These are phyloP conservation scores for Chlamydomonas eustigma DNA, from an alignment of 139 green algal genomes.

Conservation along the genomic window DNA sequence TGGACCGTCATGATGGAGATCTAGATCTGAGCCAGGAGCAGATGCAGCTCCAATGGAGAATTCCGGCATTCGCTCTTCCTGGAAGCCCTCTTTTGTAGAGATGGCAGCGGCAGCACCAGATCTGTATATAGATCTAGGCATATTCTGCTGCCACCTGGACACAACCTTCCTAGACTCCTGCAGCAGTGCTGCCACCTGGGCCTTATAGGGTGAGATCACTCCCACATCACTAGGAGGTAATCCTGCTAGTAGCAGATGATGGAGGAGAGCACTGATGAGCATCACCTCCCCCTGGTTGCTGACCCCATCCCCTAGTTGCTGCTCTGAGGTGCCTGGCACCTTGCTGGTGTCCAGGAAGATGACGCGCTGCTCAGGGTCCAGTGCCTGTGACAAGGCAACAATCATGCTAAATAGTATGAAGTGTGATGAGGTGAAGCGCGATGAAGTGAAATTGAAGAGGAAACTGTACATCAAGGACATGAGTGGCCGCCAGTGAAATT, in stretches of 20 bases:
- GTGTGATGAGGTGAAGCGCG: not conserved
- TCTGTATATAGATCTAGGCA: too few species aligned
- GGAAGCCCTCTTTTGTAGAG: not conserved
- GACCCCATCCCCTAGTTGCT: slow-evolving; percentile 29
- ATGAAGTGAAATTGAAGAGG: not conserved
- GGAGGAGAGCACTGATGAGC: slow-evolving; percentile 49
- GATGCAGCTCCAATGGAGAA: not conserved
- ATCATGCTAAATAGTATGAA: too few species aligned
- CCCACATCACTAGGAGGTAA: slow-evolving; percentile 48
- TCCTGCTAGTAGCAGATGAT: slow-evolving; percentile 46
- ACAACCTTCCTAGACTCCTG: slow-evolving; percentile 1
- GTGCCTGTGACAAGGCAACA: slow-evolving; percentile 13
- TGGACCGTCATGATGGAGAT: not conserved
- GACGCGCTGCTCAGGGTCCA: slow-evolving; percentile 56
- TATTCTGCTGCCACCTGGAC: too few species aligned
- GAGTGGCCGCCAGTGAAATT: not conserved
- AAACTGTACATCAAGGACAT: not conserved
- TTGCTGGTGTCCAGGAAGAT: slow-evolving; percentile 81
- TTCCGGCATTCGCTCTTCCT: not conserved
- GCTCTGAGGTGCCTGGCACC: slow-evolving; percentile 27
- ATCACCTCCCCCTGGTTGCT: slow-evolving; percentile 63
- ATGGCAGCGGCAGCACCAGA: not conserved
- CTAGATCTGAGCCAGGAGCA: not conserved
- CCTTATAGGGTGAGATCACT: slow-evolving; percentile 82
- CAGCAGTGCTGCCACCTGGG: slow-evolving; percentile 51